phyloP scores from a whole-genome alignment of 257 asterid species.

The Ballota nigra region DNA sequence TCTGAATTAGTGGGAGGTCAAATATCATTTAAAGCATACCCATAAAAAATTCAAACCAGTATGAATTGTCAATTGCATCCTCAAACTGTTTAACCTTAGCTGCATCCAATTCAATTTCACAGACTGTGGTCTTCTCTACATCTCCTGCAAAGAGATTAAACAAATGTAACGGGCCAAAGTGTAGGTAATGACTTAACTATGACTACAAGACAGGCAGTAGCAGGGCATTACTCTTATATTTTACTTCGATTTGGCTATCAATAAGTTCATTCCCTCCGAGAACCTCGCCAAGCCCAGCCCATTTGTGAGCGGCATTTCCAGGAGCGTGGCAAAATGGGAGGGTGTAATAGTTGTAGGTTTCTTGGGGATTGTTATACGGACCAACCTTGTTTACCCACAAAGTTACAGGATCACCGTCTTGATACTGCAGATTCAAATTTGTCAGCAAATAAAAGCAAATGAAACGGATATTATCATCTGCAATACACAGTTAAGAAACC shows the following conservation, averaged over 20 bases:
- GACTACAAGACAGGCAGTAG: slow-evolving; percentile 9
- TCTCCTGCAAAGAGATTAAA: slow-evolving; percentile 41
- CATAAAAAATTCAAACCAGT: slow-evolving; percentile 74
- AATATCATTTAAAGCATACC: slow-evolving; percentile 38
- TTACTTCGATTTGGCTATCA: slow-evolving; percentile 72
- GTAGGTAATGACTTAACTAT: background rate
- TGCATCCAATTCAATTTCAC: slow-evolving; percentile 63
- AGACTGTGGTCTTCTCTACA: slow-evolving; percentile 42
- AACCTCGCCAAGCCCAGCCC: slow-evolving; percentile 79
- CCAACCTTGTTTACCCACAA: slow-evolving; percentile 81
- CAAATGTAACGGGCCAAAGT: background rate
- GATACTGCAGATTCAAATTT: slow-evolving; percentile 49
- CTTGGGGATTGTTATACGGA: slow-evolving; percentile 82
- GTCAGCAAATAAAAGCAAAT: slow-evolving; percentile 13
- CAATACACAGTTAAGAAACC: slow-evolving; percentile 10
- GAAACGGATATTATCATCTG: background rate
- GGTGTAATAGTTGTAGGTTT: slow-evolving; percentile 69
- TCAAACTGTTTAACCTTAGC: slow-evolving; percentile 59
- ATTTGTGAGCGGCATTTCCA: slow-evolving; percentile 51
- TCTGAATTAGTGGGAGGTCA: background rate
- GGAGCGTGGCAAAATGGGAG: slow-evolving; percentile 66
- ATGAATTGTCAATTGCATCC: slow-evolving; percentile 63
- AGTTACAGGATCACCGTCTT: slow-evolving; percentile 48
- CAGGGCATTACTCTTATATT: slow-evolving; percentile 53
- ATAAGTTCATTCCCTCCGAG: slow-evolving; percentile 71